phyloP scores from a whole-genome alignment of 192 early-diverging fungal species.

The Backusella mclennaniae region DNA sequence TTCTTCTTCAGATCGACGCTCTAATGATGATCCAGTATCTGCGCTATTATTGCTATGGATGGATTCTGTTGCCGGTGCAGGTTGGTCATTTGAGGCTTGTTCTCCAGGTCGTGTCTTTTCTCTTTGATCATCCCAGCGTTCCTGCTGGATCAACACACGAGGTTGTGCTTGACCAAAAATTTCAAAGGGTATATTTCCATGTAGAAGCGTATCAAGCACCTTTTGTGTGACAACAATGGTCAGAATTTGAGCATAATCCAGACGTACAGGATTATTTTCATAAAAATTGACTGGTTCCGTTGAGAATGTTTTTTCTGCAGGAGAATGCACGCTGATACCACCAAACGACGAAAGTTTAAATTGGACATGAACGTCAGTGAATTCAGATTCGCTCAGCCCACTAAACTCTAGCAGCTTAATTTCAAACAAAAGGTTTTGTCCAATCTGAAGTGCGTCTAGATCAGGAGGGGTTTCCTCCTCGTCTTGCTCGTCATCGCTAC shows the following conservation, averaged over 20 bases:
- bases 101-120: slow-evolving; percentile 24
- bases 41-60: not conserved
- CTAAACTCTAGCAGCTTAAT: slow-evolving; percentile 56
- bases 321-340: slow-evolving; percentile 35
- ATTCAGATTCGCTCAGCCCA: slow-evolving; percentile 59
- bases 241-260: slow-evolving; percentile 52
- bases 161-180: slow-evolving; percentile 49
- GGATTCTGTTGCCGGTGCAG: not conserved
- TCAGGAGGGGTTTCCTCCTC: not conserved
- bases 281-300: slow-evolving; percentile 60
- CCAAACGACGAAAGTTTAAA: slow-evolving; percentile 68
- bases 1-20: slow-evolving; percentile 53
- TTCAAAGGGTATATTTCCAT: slow-evolving; percentile 45
- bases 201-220: slow-evolving; percentile 19
- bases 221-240: slow-evolving; percentile 35
- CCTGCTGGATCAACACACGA: slow-evolving; percentile 39
- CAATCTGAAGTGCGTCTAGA: slow-evolving; percentile 38
- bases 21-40: not conserved
- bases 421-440: slow-evolving; percentile 60
- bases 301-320: slow-evolving; percentile 51
- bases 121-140: slow-evolving; percentile 53
- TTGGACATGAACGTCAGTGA: slow-evolving; percentile 69
- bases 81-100: not conserved
- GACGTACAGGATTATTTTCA: slow-evolving; percentile 44
- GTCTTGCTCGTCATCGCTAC: slow-evolving; percentile 11